Evolutionary conservation across 129 eudicot genomes (phyloP), one percentile per base, ranked within the genome.

Genomic region (Artemisia tridentata): DNA sequence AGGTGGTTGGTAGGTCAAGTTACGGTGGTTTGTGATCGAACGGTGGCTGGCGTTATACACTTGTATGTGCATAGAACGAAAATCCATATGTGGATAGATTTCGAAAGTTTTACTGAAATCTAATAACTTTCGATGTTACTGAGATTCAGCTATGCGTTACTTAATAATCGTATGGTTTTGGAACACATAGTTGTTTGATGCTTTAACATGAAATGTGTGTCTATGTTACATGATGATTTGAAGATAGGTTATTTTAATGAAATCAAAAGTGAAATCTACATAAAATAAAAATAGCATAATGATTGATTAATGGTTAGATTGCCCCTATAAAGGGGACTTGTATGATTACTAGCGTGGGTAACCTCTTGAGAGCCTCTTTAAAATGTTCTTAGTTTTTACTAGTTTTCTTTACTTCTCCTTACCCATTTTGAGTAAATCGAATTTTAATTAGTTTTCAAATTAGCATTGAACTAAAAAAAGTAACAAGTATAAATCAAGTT

Each of bases 21-120:
- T 71, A 4, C 72, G 86, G 65, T 74, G 84, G 82, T 75, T 78
- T 27, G 69, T 84, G 84, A 84, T 65, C 17, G 83, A 48, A 25
- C 79, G 82, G 48, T 62, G 68, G 59, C 76, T 61, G 45, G 87
- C 54, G 25, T 8, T 45, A 45, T 77, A 52, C 50, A 77, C 72
- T 69, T 62, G 76, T 43, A 61, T 61, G 67, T 70, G 81, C 56
- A 52, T 15, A 77, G 65, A 70, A 25, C 21, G 27, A 52, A 71
- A 23, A 59, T 78, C 83, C 88, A 85, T 74, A 80, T 58, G 63
- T 64, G 58, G 65, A 45, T 62, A 34, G 49, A 53, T 69, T 25
- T 70, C 50, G 46, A 56, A 43, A 20, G 29, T 66, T 25, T 14
- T 52, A 70, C 15, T 15, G 15, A 61, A 10, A 23, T 25, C 15